A percentile compares a stretch with the other conserved stretches of the same genome.
Evolutionary conservation across 345 rosid genomes (phyloP).

Genomic region (Eucalyptus fibrosa): DNA sequence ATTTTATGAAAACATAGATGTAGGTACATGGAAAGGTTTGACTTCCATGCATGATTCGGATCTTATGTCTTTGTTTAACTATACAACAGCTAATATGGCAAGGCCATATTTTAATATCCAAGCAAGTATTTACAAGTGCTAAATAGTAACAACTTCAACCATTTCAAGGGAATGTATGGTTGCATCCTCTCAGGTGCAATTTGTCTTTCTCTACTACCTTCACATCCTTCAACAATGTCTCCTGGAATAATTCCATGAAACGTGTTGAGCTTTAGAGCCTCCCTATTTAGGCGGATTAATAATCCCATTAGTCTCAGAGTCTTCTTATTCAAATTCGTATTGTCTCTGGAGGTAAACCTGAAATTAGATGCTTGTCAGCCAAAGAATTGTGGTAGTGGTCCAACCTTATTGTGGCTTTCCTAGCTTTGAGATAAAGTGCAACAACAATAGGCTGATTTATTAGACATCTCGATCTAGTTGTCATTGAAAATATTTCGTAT

Average conservation of each 20-base stretch:
- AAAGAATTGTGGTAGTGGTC: slow-evolving; percentile 9
- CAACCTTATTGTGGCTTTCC: slow-evolving; percentile 7
- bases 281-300: background rate
- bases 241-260: background rate
- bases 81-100: background rate
- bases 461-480: background rate
- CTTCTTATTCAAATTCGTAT: background rate
- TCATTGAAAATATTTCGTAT: slow-evolving; percentile 1
- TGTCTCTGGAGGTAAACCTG: background rate
- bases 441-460: background rate
- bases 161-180: background rate
- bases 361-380: slow-evolving; percentile 6
- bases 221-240: background rate
- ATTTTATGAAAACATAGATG: background rate
- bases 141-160: background rate
- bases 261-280: background rate
- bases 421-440: slow-evolving; percentile 1
- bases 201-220: background rate
- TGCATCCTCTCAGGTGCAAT: background rate
- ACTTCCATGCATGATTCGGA: background rate
- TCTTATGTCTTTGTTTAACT: background rate
- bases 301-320: background rate
- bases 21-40: background rate
- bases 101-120: background rate
- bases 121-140: background rate